Conservation (phyloP, 495 filamentous ascomycete species). For the Penicillium maclennaniae region DNA sequence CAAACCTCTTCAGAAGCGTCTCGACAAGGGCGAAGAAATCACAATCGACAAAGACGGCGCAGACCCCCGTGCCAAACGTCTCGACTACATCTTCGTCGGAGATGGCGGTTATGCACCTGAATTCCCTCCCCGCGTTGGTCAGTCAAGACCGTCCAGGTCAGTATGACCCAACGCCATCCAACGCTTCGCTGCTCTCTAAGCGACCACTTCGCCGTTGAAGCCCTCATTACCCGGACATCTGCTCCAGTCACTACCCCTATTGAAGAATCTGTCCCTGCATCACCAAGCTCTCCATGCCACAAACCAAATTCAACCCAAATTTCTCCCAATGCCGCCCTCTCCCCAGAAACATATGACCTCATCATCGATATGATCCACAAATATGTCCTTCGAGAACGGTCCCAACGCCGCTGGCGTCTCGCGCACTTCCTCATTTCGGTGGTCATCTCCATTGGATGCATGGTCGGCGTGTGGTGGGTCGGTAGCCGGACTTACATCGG, state of each 20-base stretch:
- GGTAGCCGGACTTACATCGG: conserved; percentile 64
- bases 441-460: conserved; percentile 62
- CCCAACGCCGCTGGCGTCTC: conserved; percentile 66
- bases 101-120: conserved; percentile 34
- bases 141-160: conserved; percentile 63
- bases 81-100: conserved; percentile 92
- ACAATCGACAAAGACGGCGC: conserved; percentile 52
- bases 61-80: conserved; percentile 72
- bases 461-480: conserved; percentile 81
- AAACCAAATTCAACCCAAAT: conserved; percentile 16
- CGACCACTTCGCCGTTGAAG: conserved; percentile 82
- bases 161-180: conserved; percentile 82
- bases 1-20: conserved; percentile 53
- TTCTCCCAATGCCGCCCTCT: conserved; percentile 33
- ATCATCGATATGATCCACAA: conserved; percentile 63
- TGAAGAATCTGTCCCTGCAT: background rate
- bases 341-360: conserved; percentile 61
- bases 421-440: conserved; percentile 68
- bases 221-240: conserved; percentile 34
- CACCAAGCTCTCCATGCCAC: conserved; percentile 10
- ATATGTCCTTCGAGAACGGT: conserved; percentile 64
- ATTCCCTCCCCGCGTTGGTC: conserved; percentile 52
- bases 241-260: background rate
- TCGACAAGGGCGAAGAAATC: conserved; percentile 56
- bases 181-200: conserved; percentile 77